phyloP scores from a whole-genome alignment of 345 rosid species.

The Eucalyptus decipiens region DNA sequence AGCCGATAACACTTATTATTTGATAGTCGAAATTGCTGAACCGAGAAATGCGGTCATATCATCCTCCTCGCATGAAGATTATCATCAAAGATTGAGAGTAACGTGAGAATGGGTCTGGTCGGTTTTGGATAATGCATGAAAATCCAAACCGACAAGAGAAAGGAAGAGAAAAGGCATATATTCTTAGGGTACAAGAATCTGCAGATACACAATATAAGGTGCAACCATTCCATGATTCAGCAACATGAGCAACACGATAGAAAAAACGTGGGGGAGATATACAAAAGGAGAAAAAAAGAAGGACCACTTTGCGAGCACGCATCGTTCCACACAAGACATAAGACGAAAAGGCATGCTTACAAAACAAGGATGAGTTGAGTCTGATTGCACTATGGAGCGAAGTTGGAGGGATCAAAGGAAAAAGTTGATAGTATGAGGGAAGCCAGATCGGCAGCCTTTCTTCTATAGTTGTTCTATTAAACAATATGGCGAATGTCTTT shows the following conservation, averaged over 20 bases:
- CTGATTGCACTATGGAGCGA: slow-evolving; percentile 51
- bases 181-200: slow-evolving; percentile 80
- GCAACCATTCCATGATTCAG: neutral
- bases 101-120: too few species aligned
- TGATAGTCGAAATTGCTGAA: too few species aligned
- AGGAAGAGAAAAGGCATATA: too few species aligned
- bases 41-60: too few species aligned
- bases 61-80: too few species aligned
- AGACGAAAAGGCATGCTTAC: neutral
- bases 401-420: slow-evolving; percentile 59
- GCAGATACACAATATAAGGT: neutral
- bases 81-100: too few species aligned
- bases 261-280: neutral
- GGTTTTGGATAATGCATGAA: too few species aligned
- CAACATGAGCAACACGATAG: neutral
- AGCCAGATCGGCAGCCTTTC: slow-evolving; percentile 25
- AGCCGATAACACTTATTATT: too few species aligned
- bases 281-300: too few species aligned
- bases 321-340: neutral
- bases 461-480: too few species aligned
- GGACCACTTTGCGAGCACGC: neutral
- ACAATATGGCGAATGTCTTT: rapidly evolving
- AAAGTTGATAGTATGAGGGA: slow-evolving; percentile 46
- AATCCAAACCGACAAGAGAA: too few species aligned
- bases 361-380: neutral